Base-by-base conservation (phyloP, 441 rosid genomes). In the Raphanus hybrid region DNA sequence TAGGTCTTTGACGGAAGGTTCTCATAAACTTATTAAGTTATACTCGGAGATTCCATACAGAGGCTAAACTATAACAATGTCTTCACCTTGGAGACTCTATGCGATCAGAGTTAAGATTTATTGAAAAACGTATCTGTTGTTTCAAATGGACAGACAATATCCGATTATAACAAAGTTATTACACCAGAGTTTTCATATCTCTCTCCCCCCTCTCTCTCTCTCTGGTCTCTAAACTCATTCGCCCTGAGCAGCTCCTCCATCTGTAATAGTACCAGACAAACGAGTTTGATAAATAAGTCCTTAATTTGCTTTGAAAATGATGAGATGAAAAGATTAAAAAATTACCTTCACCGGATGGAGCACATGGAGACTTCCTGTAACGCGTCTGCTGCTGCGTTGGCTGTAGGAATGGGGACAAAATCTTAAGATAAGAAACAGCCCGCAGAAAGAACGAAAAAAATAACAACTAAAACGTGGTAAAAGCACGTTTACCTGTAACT, bases 361-460 rank as follows among this genome's bases (percentile, higher is more conserved):
- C 93, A 73, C 81, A 90, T 54, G 91, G 96, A 64, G 96, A 95
- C 82, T 91, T 95, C 68, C 97, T 86, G 82, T 91, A 95, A 71
- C 97, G 89, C 29, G 99, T 93, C 87, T 91, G 98, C 80, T 95
- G 98, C 80, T 91, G 98, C 50, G 99, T 93, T 69, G 97, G 98
- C 98, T 95, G 75, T 65, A 80, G 54, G 58, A 16, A 41, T 6
- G 6, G 60, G 15, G 27, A 81, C 69, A 70, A 26, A 8, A 23
- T 35, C 69, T 75, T 35, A 27, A 8, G 3, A 61, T 12, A n/a
- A 35, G 69, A 50, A 26, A 8, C 16, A 34, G 15, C 16, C 34
- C 16, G 9, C 57, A 8, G 9, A 26, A 62, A 74, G n/a, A 29
- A 29, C 32, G 55, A 50, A 5, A 43, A 68, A 4, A 16, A 45